Evolutionary conservation across 140 eudicot genomes (phyloP).

Genomic region (Flaveria floridana): DNA sequence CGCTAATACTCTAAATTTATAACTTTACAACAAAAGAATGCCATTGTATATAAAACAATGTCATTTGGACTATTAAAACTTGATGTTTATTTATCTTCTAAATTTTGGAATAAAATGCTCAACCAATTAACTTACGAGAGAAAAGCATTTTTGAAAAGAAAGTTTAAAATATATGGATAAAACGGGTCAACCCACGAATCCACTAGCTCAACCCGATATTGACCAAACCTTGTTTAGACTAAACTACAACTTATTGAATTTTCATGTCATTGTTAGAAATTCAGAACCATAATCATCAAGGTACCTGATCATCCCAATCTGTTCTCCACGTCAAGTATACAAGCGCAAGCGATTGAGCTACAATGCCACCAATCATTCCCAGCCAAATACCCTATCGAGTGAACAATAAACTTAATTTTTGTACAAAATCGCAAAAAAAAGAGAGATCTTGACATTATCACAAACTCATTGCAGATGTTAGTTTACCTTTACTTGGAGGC

Average conservation of each 20-base stretch:
- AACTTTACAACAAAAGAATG: not conserved
- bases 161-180: no score
- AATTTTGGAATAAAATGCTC: not conserved
- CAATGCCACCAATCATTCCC: conserved; percentile 75
- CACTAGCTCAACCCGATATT: not conserved
- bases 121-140: not conserved
- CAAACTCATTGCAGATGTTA: no score
- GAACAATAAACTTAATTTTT: not conserved
- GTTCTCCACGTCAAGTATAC: conserved; percentile 66
- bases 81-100: not conserved
- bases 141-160: no score
- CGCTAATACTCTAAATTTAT: not conserved
- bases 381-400: conserved; percentile 74
- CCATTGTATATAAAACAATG: not conserved
- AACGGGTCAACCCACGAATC: no score
- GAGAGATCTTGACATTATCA: not conserved
- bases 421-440: not conserved
- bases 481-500: conserved; percentile 61
- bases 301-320: conserved; percentile 82
- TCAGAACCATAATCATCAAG: not conserved
- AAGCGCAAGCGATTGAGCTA: conserved; percentile 53
- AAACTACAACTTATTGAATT: not conserved
- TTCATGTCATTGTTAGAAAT: not conserved
- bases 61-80: not conserved
- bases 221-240: not conserved